Evolutionary conservation across 1,284 basidiomycete genomes (phyloP).

Genomic region (Pterula multifida): DNA sequence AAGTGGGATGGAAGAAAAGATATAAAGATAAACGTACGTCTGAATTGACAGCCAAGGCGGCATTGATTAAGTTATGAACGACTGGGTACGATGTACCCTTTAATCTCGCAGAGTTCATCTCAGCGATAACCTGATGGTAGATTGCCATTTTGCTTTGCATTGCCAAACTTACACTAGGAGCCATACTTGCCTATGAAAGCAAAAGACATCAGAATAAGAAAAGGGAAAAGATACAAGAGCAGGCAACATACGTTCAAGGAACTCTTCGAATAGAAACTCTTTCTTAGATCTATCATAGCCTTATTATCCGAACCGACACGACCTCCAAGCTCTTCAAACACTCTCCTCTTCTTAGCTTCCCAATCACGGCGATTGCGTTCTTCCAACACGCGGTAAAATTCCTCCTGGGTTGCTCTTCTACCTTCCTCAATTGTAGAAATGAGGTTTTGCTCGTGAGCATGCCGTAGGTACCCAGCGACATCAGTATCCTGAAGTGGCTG

Average conservation of each 20-base stretch:
- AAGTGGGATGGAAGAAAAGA: conserved; percentile 23
- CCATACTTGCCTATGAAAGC: conserved; percentile 29
- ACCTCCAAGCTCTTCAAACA: conserved; percentile 84
- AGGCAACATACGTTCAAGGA: conserved; percentile 33
- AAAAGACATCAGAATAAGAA: conserved; percentile 1
- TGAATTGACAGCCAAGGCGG: background rate
- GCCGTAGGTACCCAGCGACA: conserved; percentile 78
- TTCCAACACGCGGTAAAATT: conserved; percentile 76
- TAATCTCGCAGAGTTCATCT: conserved; percentile 63
- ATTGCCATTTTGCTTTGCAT: conserved; percentile 93
- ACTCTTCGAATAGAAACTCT: conserved; percentile 45
- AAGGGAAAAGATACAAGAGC: conserved; percentile 1
- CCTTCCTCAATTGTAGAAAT: conserved; percentile 91
- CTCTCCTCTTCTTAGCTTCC: conserved; percentile 81
- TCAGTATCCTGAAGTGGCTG: conserved; percentile 88
- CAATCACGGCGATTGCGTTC: conserved; percentile 72
- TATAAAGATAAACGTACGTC: background rate
- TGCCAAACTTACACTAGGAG: conserved; percentile 50
- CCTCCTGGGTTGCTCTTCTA: conserved; percentile 72
- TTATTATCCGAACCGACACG: conserved; percentile 41
- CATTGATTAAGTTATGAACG: conserved; percentile 56
- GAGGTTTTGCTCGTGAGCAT: conserved; percentile 89
- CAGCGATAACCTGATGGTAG: conserved; percentile 74
- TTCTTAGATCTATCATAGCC: conserved; percentile 45
- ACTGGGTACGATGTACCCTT: conserved; percentile 66